phyloP scores from a whole-genome alignment of 2,329 filamentous ascomycete genomes.

The Penicillium sp. region DNA sequence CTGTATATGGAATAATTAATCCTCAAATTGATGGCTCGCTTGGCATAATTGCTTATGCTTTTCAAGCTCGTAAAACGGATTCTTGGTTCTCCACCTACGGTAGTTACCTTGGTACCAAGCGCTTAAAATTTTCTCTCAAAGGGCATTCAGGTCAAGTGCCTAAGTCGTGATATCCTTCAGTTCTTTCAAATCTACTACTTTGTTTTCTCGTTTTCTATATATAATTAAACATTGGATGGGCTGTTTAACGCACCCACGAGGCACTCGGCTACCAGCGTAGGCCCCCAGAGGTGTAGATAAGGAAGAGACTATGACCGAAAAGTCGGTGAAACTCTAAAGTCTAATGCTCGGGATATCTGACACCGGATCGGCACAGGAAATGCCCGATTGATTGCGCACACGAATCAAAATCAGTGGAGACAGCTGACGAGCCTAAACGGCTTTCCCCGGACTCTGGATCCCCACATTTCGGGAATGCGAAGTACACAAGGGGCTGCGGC shows the following conservation, averaged over 20 bases:
- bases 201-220: too few species aligned
- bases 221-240: too few species aligned
- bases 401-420: neutral
- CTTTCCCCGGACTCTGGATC: slow-evolving; percentile 3
- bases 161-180: too few species aligned
- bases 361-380: slow-evolving; percentile 1
- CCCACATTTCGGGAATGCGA: slow-evolving; percentile 10
- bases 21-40: too few species aligned
- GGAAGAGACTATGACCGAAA: neutral
- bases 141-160: too few species aligned
- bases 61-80: too few species aligned
- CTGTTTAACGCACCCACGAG: neutral
- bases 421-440: neutral
- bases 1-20: too few species aligned
- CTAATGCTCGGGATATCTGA: slow-evolving; percentile 7
- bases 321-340: neutral
- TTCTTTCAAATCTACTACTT: too few species aligned
- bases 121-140: too few species aligned
- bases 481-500: neutral
- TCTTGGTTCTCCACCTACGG: too few species aligned
- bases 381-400: slow-evolving; percentile 1
- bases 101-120: too few species aligned
- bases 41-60: too few species aligned
- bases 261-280: neutral
- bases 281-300: neutral